Percentiles rank a stretch among this genome's conserved stretches.
Conservation (phyloP, 768 basidiomycete genomes). For the Paxillus ammoniavirescens region DNA sequence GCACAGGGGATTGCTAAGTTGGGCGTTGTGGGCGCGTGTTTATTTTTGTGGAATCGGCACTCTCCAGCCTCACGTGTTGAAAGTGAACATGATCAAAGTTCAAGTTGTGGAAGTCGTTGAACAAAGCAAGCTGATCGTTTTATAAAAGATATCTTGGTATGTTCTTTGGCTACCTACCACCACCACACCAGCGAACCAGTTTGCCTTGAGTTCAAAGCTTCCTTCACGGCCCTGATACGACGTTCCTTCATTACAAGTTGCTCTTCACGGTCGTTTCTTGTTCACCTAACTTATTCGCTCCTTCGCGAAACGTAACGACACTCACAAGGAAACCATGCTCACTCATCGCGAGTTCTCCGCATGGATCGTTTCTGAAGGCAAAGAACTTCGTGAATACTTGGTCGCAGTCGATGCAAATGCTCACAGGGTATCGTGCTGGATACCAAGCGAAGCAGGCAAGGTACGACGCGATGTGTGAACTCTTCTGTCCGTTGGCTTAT, state of each 20-base stretch:
- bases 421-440: conserved; percentile 63
- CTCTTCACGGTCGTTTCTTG: conserved; percentile 4
- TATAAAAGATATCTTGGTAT: conserved; percentile 7
- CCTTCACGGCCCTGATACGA: neutral
- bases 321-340: conserved; percentile 36
- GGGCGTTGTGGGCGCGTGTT: conserved; percentile 16
- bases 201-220: neutral
- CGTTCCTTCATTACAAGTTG: conserved; percentile 4
- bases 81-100: conserved; percentile 1
- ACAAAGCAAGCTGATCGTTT: conserved; percentile 8
- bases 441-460: conserved; percentile 59
- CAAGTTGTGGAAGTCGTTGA: neutral
- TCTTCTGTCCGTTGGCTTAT: conserved; percentile 2
- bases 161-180: neutral
- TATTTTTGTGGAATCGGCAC: conserved; percentile 1
- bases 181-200: no score
- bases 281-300: conserved; percentile 7
- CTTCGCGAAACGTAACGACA: neutral
- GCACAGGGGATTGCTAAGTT: neutral
- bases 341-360: conserved; percentile 64
- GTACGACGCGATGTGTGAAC: conserved; percentile 28
- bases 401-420: conserved; percentile 43
- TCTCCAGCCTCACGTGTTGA: conserved; percentile 7
- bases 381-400: conserved; percentile 54
- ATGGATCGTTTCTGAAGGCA: conserved; percentile 58